These are phyloP conservation scores for Boletales sp. DNA, from an alignment of 768 basidiomycete species.

Conservation along the genomic window DNA sequence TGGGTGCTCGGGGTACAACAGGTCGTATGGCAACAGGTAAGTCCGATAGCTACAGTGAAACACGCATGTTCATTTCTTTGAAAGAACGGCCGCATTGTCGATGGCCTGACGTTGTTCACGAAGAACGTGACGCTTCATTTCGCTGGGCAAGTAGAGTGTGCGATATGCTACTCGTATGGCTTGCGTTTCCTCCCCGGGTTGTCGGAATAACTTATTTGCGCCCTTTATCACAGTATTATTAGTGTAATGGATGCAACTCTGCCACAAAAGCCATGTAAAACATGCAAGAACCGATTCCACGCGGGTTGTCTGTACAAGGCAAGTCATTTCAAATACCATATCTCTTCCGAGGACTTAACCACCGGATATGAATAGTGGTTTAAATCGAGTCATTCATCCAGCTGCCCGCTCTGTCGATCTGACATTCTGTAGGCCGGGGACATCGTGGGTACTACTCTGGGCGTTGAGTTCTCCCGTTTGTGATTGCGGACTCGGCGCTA, in stretches of 20 bases:
- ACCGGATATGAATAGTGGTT: conserved; percentile 65
- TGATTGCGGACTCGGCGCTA: not conserved
- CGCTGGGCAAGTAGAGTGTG: conserved; percentile 93
- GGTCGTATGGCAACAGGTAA: conserved; percentile 80
- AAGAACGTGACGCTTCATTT: conserved; percentile 92
- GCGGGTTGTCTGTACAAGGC: conserved; percentile 89
- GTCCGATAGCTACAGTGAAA: conserved; percentile 20
- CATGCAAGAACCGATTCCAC: conserved; percentile 94
- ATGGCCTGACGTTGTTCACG: conserved; percentile 87
- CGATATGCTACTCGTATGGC: conserved; percentile 89
- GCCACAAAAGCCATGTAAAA: conserved; percentile 88
- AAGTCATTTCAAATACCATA: conserved; percentile 11
- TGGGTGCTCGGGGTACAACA: conserved; percentile 95
- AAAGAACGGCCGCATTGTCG: conserved; percentile 87
- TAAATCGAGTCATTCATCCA: conserved; percentile 82
- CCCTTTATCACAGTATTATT: conserved; percentile 61
- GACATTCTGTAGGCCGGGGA: conserved; percentile 56
- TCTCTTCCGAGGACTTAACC: not conserved
- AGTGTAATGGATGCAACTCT: conserved; percentile 84
- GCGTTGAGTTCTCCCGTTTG: not conserved
- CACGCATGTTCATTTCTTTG: not conserved
- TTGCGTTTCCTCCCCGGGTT: not conserved
- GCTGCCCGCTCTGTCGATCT: conserved; percentile 87
- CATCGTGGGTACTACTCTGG: not conserved
- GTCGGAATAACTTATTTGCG: not conserved